Conservation (phyloP, 2,329 filamentous ascomycete species). For the Alternaria alternata region DNA sequence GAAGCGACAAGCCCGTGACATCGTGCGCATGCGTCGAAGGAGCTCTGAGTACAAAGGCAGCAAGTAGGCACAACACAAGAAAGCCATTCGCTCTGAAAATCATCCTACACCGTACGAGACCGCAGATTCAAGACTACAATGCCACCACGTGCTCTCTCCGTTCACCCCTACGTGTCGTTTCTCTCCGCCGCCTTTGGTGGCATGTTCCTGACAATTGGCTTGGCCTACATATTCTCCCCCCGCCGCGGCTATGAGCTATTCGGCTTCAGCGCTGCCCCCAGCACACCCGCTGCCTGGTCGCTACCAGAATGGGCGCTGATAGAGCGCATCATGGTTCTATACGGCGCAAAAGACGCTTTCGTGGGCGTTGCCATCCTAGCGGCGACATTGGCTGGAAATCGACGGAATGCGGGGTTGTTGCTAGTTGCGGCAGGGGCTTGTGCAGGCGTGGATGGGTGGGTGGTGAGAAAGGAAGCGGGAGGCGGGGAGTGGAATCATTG, state of each 20-base stretch:
- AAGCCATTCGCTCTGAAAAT: accelerated
- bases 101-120: too few species aligned
- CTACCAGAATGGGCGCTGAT: constrained; percentile 51
- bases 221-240: constrained; percentile 53
- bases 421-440: constrained; percentile 54
- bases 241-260: constrained; percentile 49
- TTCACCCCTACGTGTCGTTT: neutral
- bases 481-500: constrained; percentile 60
- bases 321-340: constrained; percentile 57
- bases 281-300: constrained; percentile 40
- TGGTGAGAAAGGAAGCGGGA: constrained; percentile 50
- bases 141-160: neutral
- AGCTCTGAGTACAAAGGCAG: too few species aligned
- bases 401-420: constrained; percentile 54
- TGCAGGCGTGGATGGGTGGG: constrained; percentile 57
- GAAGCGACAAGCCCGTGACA: too few species aligned
- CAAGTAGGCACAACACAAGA: too few species aligned
- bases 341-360: constrained; percentile 61
- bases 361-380: constrained; percentile 55
- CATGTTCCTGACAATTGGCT: constrained; percentile 49
- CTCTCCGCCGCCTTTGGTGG: constrained; percentile 33
- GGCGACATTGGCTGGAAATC: constrained; percentile 50
- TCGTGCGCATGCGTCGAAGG: too few species aligned
- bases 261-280: constrained; percentile 41
- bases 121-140: neutral